These are phyloP conservation scores for Coemansia sp. DNA, from an alignment of 192 early-diverging fungal species.

Conservation along the genomic window DNA sequence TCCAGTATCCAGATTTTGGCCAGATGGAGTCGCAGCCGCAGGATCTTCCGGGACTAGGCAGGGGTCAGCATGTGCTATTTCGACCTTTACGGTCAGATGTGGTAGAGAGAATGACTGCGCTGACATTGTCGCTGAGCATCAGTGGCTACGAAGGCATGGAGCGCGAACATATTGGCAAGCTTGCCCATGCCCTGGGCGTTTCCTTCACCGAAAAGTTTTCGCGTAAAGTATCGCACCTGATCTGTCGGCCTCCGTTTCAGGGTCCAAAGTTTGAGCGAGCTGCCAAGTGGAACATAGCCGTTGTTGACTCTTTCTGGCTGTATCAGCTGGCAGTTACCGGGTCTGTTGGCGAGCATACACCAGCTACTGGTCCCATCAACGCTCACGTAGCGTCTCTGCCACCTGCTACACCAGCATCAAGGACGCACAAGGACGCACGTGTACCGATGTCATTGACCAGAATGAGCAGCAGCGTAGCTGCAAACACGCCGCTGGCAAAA, in stretches of 20 bases:
- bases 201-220: slow-evolving; percentile 58
- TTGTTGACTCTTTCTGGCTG: slow-evolving; percentile 63
- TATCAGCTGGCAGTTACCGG: slow-evolving; percentile 23
- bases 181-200: slow-evolving; percentile 48
- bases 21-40: slow-evolving; percentile 9
- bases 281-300: slow-evolving; percentile 66
- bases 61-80: slow-evolving; percentile 49
- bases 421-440: not conserved
- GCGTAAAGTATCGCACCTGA: slow-evolving; percentile 65
- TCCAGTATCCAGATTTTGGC: slow-evolving; percentile 35
- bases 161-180: slow-evolving; percentile 57
- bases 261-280: slow-evolving; percentile 78
- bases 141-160: slow-evolving; percentile 62
- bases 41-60: slow-evolving; percentile 18
- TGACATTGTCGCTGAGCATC: slow-evolving; percentile 44
- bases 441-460: not conserved
- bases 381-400: not conserved
- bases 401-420: not conserved
- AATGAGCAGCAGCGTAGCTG: not conserved
- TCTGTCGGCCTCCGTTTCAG: slow-evolving; percentile 60
- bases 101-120: not conserved
- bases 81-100: slow-evolving; percentile 16
- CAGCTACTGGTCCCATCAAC: not conserved
- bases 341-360: not conserved
- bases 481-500: slow-evolving; percentile 16